phyloP scores from a whole-genome alignment of 1,284 basidiomycete species.

The Cryptococcus jaspeensis region DNA sequence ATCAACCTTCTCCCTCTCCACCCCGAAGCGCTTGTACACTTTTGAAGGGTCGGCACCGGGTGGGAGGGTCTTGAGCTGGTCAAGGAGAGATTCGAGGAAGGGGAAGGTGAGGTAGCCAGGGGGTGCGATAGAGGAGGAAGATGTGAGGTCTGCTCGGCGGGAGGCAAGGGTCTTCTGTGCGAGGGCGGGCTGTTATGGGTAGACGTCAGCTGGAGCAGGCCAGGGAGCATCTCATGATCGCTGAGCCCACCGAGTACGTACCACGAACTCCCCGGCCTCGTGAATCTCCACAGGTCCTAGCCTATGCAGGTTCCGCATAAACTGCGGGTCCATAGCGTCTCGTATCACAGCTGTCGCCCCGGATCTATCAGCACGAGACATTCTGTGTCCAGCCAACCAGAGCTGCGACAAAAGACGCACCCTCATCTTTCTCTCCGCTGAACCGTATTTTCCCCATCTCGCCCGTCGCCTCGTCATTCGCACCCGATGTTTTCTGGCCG shows the following conservation, averaged over 20 bases:
- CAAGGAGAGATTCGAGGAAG: slow-evolving; percentile 63
- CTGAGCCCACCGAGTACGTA: slow-evolving; percentile 56
- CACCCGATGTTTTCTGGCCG: too few relatives aligned
- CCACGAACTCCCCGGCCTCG: slow-evolving; percentile 61
- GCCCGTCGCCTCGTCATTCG: slow-evolving; percentile 8
- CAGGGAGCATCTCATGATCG: neutral
- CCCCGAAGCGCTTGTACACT: slow-evolving; percentile 56
- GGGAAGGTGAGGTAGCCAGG: slow-evolving; percentile 60
- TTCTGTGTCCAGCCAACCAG: neutral
- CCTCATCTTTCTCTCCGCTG: slow-evolving; percentile 48
- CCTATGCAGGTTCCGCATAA: slow-evolving; percentile 66
- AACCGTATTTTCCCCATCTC: slow-evolving; percentile 30
- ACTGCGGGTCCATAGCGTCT: slow-evolving; percentile 72
- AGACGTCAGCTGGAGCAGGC: slow-evolving; percentile 2
- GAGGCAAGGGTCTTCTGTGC: slow-evolving; percentile 45
- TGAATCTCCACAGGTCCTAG: slow-evolving; percentile 69
- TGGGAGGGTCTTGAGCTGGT: slow-evolving; percentile 61
- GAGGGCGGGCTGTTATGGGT: slow-evolving; percentile 27
- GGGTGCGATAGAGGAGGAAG: slow-evolving; percentile 41
- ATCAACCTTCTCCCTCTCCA: slow-evolving; percentile 61
- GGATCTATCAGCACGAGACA: neutral
- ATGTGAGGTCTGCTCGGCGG: slow-evolving; percentile 51
- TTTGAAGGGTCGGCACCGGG: slow-evolving; percentile 53
- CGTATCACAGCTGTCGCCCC: slow-evolving; percentile 59
- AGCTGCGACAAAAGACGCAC: slow-evolving; percentile 24